Conservation (phyloP, 768 basidiomycete species). For the Chlorophyllum brunneum region DNA sequence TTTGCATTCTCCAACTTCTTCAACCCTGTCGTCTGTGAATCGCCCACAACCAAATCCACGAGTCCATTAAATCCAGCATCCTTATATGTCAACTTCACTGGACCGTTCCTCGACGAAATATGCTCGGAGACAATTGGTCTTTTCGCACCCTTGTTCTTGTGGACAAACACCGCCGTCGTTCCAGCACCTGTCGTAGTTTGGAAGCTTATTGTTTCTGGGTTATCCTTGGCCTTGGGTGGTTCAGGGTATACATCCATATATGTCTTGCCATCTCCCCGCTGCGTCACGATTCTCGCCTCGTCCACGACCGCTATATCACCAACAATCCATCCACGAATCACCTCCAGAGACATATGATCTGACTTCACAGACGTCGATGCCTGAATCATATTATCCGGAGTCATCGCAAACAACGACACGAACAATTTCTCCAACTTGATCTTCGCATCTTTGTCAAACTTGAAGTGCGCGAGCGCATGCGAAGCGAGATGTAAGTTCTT, state of each 20-base stretch:
- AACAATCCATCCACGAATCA: conserved; percentile 56
- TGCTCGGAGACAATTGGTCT: conserved; percentile 47
- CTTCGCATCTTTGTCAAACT: conserved; percentile 41
- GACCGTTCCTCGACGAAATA: conserved; percentile 44
- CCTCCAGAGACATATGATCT: conserved; percentile 36
- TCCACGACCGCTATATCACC: conserved; percentile 48
- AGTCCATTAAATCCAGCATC: conserved; percentile 47
- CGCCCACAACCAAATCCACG: conserved; percentile 37
- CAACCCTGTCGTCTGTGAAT: conserved; percentile 30
- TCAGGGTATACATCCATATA: conserved; percentile 47
- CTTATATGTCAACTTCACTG: conserved; percentile 54
- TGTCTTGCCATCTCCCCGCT: conserved; percentile 45
- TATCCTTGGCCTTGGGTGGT: conserved; percentile 25
- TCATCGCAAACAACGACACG: conserved; percentile 37
- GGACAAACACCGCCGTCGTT: conserved; percentile 46
- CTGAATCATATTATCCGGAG: conserved; percentile 42
- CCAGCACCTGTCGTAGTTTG: conserved; percentile 52
- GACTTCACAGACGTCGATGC: conserved; percentile 38
- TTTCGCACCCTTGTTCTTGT: conserved; percentile 33
- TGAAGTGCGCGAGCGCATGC: conserved; percentile 42
- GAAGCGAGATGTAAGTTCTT: conserved; percentile 44
- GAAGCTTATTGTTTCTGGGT: conserved; percentile 33
- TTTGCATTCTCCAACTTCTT: conserved; percentile 18
- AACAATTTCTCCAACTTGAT: conserved; percentile 40
- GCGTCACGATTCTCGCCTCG: conserved; percentile 38